These are phyloP conservation scores for Thielaviopsis punctulata DNA, from an alignment of 2,329 filamentous ascomycete species.

Conservation along the genomic window DNA sequence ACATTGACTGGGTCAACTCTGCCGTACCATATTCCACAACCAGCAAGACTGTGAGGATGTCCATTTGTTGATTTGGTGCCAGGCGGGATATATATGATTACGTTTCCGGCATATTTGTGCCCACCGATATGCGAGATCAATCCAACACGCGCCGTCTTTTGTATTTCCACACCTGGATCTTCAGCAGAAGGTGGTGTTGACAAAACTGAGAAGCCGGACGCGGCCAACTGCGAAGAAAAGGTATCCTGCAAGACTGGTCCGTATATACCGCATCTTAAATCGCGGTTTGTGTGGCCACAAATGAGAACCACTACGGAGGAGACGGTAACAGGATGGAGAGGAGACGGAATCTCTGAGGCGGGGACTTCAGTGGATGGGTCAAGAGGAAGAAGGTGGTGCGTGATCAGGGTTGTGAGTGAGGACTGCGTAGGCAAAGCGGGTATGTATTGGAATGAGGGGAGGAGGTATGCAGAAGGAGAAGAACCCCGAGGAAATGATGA, in stretches of 20 bases:
- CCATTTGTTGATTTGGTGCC: constrained; percentile 15
- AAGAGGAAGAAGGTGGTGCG: constrained; percentile 1
- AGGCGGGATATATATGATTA: constrained; percentile 64
- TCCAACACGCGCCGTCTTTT: constrained; percentile 41
- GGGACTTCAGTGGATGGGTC: constrained; percentile 14
- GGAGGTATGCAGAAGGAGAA: constrained; percentile 46
- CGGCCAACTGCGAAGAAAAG: constrained; percentile 38
- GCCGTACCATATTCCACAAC: constrained; percentile 69
- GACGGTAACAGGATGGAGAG: constrained; percentile 34
- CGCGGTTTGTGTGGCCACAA: constrained; percentile 72
- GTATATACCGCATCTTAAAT: constrained; percentile 64
- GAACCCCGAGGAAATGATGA: constrained; percentile 43
- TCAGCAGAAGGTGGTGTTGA: constrained; percentile 10
- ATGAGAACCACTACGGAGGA: constrained; percentile 57
- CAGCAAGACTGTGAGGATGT: constrained; percentile 38
- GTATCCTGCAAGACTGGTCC: constrained; percentile 55
- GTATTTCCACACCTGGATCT: not conserved
- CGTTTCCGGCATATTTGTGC: constrained; percentile 73
- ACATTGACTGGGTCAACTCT: constrained; percentile 59
- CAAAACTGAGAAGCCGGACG: constrained; percentile 31
- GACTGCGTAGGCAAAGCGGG: constrained; percentile 49
- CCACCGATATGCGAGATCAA: constrained; percentile 67
- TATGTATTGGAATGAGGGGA: constrained; percentile 72
- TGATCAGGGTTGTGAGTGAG: constrained; percentile 26
- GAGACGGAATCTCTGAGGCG: constrained; percentile 35